Percentiles rank a stretch among this genome's conserved stretches.
phyloP scores from a whole-genome alignment of 805 yeast species.

The Kluyveromyces siamensis region DNA sequence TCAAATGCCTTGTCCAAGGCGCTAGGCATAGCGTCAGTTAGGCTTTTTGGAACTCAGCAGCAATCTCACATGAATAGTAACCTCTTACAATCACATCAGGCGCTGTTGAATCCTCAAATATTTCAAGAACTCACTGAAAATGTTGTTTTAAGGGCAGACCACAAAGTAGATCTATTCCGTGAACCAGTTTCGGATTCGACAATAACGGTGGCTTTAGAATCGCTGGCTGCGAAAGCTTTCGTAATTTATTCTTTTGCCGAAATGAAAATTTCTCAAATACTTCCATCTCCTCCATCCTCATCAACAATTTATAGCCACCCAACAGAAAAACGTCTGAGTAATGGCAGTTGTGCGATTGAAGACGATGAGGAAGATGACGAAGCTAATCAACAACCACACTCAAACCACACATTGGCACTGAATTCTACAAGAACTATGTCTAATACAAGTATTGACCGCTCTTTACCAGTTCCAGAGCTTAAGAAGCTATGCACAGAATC shows the following conservation, averaged over 20 bases:
- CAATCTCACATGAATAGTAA: constrained; percentile 14
- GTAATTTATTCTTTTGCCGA: constrained; percentile 86
- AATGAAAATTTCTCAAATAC: constrained; percentile 76
- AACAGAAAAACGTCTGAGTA: constrained; percentile 17
- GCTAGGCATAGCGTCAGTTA: constrained; percentile 75
- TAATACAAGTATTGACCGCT: not conserved
- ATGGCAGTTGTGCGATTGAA: constrained; percentile 29
- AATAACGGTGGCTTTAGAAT: constrained; percentile 47
- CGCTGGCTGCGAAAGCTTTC: constrained; percentile 81
- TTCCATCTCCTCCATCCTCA: constrained; percentile 46
- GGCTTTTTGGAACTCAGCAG: constrained; percentile 57
- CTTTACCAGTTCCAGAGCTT: constrained; percentile 47
- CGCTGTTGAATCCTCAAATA: constrained; percentile 20
- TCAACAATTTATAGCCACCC: constrained; percentile 11
- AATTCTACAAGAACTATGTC: not conserved
- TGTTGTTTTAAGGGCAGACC: constrained; percentile 21
- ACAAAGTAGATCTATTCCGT: constrained; percentile 9
- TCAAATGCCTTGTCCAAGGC: constrained; percentile 86
- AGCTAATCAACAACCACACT: not conserved
- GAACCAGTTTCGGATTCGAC: constrained; percentile 27
- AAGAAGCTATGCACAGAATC: constrained; percentile 75
- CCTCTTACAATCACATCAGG: constrained; percentile 5
- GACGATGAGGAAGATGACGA: constrained; percentile 26
- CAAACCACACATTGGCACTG: not conserved
- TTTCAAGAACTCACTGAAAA: constrained; percentile 27